Evolutionary conservation across 1,284 basidiomycete species (phyloP), one percentile per base, ranked within the genome.

Genomic region (Phaffia rhodozyma): DNA sequence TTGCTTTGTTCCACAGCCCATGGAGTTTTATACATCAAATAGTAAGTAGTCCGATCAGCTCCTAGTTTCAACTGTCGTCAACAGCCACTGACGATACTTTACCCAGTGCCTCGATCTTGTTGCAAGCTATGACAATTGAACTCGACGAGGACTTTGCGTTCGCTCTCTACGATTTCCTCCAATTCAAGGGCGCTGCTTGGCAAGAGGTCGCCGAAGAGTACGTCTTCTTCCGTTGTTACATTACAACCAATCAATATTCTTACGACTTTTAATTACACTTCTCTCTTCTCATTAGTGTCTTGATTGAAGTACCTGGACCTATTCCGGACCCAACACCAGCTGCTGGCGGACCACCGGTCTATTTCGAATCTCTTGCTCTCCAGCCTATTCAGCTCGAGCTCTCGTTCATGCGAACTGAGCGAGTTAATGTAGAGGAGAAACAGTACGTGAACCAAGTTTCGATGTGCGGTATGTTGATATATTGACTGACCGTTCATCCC

Each of bases 71-170:
- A 11, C 16, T 43, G 13, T 43, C 13, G 13, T 16, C 13, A 2
- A 43, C 13, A 7, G 38, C 13, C 13, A 5, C 13, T 16, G 13
- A 43, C 38, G 16, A 43, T 11, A 43, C 13, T 43, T 43, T 43
- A 43, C 13, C 2, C 13, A 43, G 38, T 72, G 96, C 91, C 58
- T 94, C 92, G 1, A 83, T 98, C 55, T 77, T 99, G 30, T 78
- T 99, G 29, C 96, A 99, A 73, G 91, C 94, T 20, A 81, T 98
- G 76, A 96, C 92, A 0, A 84, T 98, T 38, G 93, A 98, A 75
- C 82, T 91, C 38, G 96, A 99, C 74, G 97, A 99, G 75, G 96
- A 98, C 76, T 87, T 99, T 69, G 75, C 98, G 60, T 97, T 92
- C 71, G 86, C 93, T 0, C 76, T 98, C 30, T 86, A 93, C 72